phyloP scores from a whole-genome alignment of 371 early-diverging fungal genomes.

The Circinella umbellata region DNA sequence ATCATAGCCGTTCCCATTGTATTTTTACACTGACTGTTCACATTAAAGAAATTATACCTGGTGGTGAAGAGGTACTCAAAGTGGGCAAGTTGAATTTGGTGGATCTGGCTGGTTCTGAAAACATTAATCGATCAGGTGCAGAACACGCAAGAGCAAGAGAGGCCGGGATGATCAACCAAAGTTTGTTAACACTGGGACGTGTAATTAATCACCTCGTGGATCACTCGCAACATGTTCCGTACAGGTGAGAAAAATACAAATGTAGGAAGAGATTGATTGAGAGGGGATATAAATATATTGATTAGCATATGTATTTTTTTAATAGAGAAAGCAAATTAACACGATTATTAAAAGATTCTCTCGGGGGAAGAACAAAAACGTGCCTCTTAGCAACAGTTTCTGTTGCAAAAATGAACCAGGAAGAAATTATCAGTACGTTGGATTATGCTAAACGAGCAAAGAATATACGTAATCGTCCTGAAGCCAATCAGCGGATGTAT shows the following conservation, averaged over 20 bases:
- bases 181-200: conserved; percentile 89
- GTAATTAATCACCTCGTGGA: conserved; percentile 93
- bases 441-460: conserved; percentile 96
- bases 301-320: background rate
- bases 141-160: conserved; percentile 88
- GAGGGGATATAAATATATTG: conserved; percentile 5
- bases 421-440: conserved; percentile 93
- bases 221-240: conserved; percentile 85
- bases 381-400: conserved; percentile 96
- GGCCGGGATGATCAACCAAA: conserved; percentile 90
- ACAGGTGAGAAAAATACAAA: conserved; percentile 56
- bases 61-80: conserved; percentile 84
- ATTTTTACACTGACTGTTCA: conserved; percentile 92
- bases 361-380: conserved; percentile 93
- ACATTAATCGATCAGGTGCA: conserved; percentile 90
- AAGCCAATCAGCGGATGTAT: conserved; percentile 82
- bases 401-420: conserved; percentile 75
- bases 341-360: conserved; percentile 92
- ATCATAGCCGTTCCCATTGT: conserved; percentile 86
- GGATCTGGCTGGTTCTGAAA: conserved; percentile 98
- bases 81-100: conserved; percentile 96
- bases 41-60: conserved; percentile 76
- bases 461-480: conserved; percentile 92
- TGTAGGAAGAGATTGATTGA: background rate
- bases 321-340: conserved; percentile 93